Evolutionary conservation across 768 basidiomycete genomes (phyloP).

Genomic region (Kwoniella heveanensis): DNA sequence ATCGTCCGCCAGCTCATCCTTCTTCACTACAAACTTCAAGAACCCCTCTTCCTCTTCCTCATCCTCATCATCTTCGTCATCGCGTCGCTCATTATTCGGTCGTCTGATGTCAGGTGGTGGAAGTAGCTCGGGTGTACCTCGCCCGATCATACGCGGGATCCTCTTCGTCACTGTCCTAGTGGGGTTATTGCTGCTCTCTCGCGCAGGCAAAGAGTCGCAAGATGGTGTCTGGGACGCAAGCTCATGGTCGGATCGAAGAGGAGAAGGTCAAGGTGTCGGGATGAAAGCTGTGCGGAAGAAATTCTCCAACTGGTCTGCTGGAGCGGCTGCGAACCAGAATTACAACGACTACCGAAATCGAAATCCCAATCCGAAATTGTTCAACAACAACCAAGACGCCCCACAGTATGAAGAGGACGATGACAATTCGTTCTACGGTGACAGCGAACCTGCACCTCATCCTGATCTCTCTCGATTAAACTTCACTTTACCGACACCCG

Average conservation of each 20-base stretch:
- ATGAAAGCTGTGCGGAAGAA: constrained; percentile 22
- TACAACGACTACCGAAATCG: background rate
- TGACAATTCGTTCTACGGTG: background rate
- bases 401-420: background rate
- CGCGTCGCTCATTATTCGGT: background rate
- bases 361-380: background rate
- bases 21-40: constrained; percentile 11
- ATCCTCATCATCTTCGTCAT: constrained; percentile 6
- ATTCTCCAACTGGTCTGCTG: constrained; percentile 4
- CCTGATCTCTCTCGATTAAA: constrained; percentile 11
- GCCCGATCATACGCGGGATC: background rate
- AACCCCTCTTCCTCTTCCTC: background rate
- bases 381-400: background rate
- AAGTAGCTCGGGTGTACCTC: background rate
- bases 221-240: constrained; percentile 47
- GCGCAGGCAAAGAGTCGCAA: constrained; percentile 11
- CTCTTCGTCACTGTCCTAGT: constrained; percentile 4
- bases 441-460: background rate
- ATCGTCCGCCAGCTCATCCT: constrained; percentile 2
- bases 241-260: constrained; percentile 29
- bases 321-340: background rate
- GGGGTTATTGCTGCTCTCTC: constrained; percentile 8
- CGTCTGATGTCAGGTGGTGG: background rate
- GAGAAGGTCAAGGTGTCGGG: constrained; percentile 1
- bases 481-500: background rate